Base-by-base conservation (phyloP, 2,329 filamentous ascomycete species). In the Nemania serpens region DNA sequence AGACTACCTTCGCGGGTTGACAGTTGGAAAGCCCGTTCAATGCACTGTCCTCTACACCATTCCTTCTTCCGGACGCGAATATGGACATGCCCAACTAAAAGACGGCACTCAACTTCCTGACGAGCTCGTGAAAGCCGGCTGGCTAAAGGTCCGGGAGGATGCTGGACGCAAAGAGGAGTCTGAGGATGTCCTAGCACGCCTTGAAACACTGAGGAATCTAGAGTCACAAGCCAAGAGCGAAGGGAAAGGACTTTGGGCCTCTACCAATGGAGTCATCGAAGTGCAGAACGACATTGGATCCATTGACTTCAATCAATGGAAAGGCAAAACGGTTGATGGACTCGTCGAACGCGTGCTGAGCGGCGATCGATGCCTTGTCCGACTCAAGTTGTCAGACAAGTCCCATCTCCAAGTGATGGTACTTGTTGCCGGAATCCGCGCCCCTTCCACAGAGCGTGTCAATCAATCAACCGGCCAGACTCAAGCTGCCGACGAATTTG, bases 141-240 rank as follows among this genome's bases (percentile, higher is more conserved):
- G 93, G 93, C 80, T 93, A 65, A 96, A 95, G 79, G 85, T 99
- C 62, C 88, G 95, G 66, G 95, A 99, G 71, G 95, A 99, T 76
- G 93, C 94, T 61, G 93, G 93, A 63, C 89, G 90, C 67, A 95
- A 94, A 73, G 93, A 97, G 67, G 93, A 97, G 61, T 88, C 88
- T 1, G 90, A 95, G 59, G 89, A 93, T 53, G 83, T 89, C 9
- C 81, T 84, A 29, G 79, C 88, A 65, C 84, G 90, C 62, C 81
- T 99, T 22, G 90, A 96, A 69, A 88, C 87, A 70, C 85, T 99
- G 62, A 88, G 91, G 68, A 82, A 83, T 49, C 80, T 94, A 36
- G 93, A 98, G 77, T 82, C 85, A 45, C 85, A 90, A 68, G 95
- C 95, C 61, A 92, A 88, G 76, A 82, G 84, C 55, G 91, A 93